Percentiles rank a stretch among this genome's conserved stretches.
Conservation (phyloP, 257 asterid species). For the Mitragyna speciosa region DNA sequence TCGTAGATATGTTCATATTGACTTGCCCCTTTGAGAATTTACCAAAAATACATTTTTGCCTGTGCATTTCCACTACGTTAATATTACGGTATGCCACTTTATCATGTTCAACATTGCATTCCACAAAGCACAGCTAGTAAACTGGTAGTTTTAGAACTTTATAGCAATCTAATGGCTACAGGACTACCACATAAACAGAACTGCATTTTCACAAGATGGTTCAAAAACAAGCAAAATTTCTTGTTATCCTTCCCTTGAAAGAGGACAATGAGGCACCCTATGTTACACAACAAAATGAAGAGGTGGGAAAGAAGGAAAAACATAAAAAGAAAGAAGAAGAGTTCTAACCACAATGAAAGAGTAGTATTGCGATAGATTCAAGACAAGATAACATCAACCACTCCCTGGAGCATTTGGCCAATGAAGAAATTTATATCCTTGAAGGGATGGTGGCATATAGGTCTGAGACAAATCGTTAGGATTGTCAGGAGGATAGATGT, state of each 20-base stretch:
- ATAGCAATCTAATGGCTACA: too few species aligned
- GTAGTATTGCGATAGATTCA: neutral
- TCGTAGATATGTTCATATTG: too few species aligned
- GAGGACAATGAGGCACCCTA: neutral
- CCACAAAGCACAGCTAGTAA: neutral
- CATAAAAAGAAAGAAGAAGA: neutral
- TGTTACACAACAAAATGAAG: neutral
- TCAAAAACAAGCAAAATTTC: neutral
- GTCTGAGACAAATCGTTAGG: conserved; percentile 44
- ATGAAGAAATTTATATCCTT: conserved; percentile 60
- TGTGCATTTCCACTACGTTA: neutral
- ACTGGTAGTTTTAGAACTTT: neutral
- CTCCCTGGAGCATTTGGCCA: conserved; percentile 42
- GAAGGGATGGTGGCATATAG: conserved; percentile 66
- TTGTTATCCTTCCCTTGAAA: too few species aligned
- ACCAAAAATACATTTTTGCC: too few species aligned
- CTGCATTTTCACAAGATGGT: neutral
- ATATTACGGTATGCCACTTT: neutral
- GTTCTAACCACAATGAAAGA: neutral
- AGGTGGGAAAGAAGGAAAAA: neutral
- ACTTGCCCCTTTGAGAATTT: neutral
- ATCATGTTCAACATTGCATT: neutral
- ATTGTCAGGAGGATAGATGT: conserved; percentile 71
- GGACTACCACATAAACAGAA: too few species aligned
- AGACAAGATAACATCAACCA: neutral